Evolutionary conservation across 805 yeast species (phyloP).

Genomic region (Candida rishiriensis): DNA sequence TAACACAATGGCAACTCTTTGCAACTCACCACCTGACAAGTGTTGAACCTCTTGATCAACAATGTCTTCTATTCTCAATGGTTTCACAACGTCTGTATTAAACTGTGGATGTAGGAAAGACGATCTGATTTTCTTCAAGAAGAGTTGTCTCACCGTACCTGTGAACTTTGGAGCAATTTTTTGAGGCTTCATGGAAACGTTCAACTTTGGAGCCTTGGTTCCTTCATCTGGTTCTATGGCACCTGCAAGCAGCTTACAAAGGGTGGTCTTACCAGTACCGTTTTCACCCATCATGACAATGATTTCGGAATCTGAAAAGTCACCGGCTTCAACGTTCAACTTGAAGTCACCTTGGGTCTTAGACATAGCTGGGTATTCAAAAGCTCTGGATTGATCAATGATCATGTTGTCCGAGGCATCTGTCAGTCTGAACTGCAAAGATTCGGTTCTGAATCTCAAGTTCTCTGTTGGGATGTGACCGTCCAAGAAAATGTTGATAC

Average conservation of each 20-base stretch:
- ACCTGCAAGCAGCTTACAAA: constrained; percentile 94
- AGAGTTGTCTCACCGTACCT: constrained; percentile 97
- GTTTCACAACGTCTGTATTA: constrained; percentile 97
- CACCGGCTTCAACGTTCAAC: constrained; percentile 77
- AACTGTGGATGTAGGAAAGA: constrained; percentile 94
- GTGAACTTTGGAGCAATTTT: constrained; percentile 98
- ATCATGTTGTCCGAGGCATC: constrained; percentile 81
- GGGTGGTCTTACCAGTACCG: constrained; percentile 99
- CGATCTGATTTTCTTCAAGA: constrained; percentile 93
- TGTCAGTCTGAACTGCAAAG: constrained; percentile 85
- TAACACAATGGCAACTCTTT: constrained; percentile 96
- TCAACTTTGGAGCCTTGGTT: constrained; percentile 74
- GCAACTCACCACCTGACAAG: constrained; percentile 98
- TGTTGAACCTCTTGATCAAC: constrained; percentile 98
- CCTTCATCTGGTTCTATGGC: constrained; percentile 84
- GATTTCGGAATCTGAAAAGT: constrained; percentile 93
- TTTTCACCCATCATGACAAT: constrained; percentile 99
- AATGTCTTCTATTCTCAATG: constrained; percentile 86
- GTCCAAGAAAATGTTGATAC: constrained; percentile 96
- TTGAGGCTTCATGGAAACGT: constrained; percentile 98
- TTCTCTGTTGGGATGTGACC: constrained; percentile 98
- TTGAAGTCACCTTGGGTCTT: constrained; percentile 97
- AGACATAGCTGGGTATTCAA: constrained; percentile 70
- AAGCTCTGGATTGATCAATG: constrained; percentile 74
- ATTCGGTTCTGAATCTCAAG: constrained; percentile 93